Conservation (phyloP, 2,329 filamentous ascomycete genomes). For the Aspergillus fumigatiaffinis region DNA sequence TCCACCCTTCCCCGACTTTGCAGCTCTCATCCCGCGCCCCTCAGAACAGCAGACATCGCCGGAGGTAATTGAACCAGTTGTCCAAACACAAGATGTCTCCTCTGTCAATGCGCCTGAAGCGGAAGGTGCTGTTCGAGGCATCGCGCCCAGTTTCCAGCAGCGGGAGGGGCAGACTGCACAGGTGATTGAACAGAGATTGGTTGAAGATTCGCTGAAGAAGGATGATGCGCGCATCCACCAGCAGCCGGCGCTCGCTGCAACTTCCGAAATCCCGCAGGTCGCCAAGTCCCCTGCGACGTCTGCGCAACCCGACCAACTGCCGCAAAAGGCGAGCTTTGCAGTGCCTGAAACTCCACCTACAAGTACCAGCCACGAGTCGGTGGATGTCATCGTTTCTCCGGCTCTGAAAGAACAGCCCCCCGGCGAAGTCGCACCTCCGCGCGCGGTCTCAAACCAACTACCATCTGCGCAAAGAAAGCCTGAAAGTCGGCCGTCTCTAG, state of each 20-base stretch:
- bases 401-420: constrained; percentile 16
- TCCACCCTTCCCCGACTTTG: constrained; percentile 37
- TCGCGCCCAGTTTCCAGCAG: constrained; percentile 1
- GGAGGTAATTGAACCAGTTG: constrained; percentile 37
- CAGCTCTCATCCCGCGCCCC: constrained; percentile 27
- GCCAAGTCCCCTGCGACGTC: constrained; percentile 15
- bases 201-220: constrained; percentile 8
- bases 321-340: constrained; percentile 22
- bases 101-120: constrained; percentile 13
- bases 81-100: constrained; percentile 25
- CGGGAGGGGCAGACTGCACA: constrained; percentile 4
- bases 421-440: constrained; percentile 10
- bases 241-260: constrained; percentile 8
- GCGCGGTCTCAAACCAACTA: constrained; percentile 14
- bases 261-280: constrained; percentile 9
- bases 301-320: constrained; percentile 51
- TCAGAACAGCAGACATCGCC: constrained; percentile 24
- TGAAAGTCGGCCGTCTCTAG: constrained; percentile 26
- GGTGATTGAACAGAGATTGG: constrained; percentile 4
- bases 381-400: constrained; percentile 17
- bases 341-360: constrained; percentile 20
- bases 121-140: constrained; percentile 13
- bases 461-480: constrained; percentile 22
- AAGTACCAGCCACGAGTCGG: constrained; percentile 19
- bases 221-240: constrained; percentile 4